Percentiles rank a stretch among this genome's conserved stretches.
Conservation (phyloP, 2,329 filamentous ascomycete genomes). For the Colletotrichum acutatum region DNA sequence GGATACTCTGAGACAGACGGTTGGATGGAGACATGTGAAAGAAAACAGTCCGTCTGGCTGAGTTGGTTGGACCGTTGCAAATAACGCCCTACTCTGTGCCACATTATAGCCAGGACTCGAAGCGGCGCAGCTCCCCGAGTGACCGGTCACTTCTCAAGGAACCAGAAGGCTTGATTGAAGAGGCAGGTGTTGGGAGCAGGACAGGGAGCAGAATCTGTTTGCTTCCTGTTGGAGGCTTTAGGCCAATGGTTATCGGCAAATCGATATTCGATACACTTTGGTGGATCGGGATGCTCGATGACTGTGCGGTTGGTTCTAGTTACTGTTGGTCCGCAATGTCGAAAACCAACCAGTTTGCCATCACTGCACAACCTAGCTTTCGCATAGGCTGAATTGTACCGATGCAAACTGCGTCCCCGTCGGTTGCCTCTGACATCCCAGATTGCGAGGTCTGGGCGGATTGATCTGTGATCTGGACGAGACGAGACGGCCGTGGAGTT, state of each 20-base stretch:
- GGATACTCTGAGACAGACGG: constrained; percentile 5
- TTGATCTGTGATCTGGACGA: constrained; percentile 21
- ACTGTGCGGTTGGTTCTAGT: neutral
- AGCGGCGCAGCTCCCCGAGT: constrained; percentile 21
- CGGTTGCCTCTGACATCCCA: constrained; percentile 20
- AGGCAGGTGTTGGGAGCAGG: neutral
- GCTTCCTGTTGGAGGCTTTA: neutral
- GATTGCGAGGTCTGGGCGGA: constrained; percentile 4
- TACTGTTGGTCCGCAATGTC: neutral
- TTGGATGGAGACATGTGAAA: neutral
- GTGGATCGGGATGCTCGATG: too few species aligned
- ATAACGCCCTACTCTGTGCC: constrained; percentile 15
- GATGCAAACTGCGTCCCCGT: constrained; percentile 7
- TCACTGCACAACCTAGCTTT: neutral
- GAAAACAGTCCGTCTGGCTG: neutral
- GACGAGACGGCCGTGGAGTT: constrained; percentile 30
- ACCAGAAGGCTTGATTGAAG: neutral
- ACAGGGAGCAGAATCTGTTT: constrained; percentile 6
- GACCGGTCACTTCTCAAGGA: constrained; percentile 17
- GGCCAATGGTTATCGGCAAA: neutral
- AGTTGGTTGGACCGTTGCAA: constrained; percentile 23
- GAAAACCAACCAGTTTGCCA: neutral
- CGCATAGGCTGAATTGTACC: neutral
- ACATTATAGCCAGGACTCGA: neutral
- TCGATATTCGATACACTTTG: neutral